These are phyloP conservation scores for Suillus americanus DNA, from an alignment of 768 basidiomycete genomes.

Conservation along the genomic window DNA sequence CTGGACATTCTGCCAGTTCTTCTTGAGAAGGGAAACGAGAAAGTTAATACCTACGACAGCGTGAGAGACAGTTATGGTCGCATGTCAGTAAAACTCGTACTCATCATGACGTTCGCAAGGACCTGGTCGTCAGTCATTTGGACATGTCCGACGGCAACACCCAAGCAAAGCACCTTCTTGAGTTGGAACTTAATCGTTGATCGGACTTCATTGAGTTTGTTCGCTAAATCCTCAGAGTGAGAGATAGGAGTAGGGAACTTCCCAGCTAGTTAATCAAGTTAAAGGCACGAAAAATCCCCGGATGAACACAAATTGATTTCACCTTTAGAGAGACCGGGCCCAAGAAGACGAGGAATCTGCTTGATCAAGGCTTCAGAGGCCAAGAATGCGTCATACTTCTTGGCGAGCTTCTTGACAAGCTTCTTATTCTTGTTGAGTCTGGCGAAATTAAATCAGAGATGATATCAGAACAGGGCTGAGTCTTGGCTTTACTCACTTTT, in stretches of 20 bases:
- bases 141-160: slow-evolving; percentile 97
- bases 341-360: slow-evolving; percentile 99
- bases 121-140: slow-evolving; percentile 98
- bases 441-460: slow-evolving; percentile 5
- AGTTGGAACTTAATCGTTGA: slow-evolving; percentile 99
- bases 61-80: slow-evolving; percentile 6
- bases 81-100: slow-evolving; percentile 42
- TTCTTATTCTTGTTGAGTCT: slow-evolving; percentile 99
- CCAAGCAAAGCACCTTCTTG: slow-evolving; percentile 98
- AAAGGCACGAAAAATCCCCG: not conserved
- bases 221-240: slow-evolving; percentile 83
- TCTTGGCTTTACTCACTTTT: slow-evolving; percentile 66
- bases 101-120: slow-evolving; percentile 95
- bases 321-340: slow-evolving; percentile 99
- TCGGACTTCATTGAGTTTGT: slow-evolving; percentile 93
- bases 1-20: slow-evolving; percentile 99
- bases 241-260: slow-evolving; percentile 99
- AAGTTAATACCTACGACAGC: slow-evolving; percentile 89
- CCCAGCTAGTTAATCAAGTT: slow-evolving; percentile 55
- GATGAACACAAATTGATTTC: not conserved
- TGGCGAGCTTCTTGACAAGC: slow-evolving; percentile 99
- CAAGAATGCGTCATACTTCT: slow-evolving; percentile 99
- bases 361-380: slow-evolving; percentile 97
- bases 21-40: slow-evolving; percentile 98
- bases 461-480: not conserved